phyloP scores from a whole-genome alignment of 805 yeast species.

The Suhomyces xylopsoci region DNA sequence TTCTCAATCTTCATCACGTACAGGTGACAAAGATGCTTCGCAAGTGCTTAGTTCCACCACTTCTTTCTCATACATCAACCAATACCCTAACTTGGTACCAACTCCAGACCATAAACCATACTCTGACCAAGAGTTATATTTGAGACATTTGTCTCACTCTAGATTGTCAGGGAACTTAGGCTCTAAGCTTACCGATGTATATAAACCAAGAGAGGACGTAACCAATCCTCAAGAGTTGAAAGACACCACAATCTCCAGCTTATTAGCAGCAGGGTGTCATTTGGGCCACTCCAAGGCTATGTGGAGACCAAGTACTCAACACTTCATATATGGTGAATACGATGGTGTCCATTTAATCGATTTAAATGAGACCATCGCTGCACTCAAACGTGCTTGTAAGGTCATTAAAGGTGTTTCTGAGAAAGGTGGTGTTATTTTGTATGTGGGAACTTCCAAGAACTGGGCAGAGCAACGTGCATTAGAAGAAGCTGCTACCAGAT shows the following conservation, averaged over 20 bases:
- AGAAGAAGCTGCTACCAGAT: slow-evolving; percentile 73
- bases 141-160: slow-evolving; percentile 68
- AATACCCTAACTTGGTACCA: slow-evolving; percentile 62
- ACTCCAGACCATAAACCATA: slow-evolving; percentile 64
- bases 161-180: slow-evolving; percentile 58
- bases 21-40: background rate
- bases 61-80: slow-evolving; percentile 24
- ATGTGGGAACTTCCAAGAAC: slow-evolving; percentile 80
- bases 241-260: slow-evolving; percentile 62
- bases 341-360: slow-evolving; percentile 91
- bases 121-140: slow-evolving; percentile 70
- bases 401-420: slow-evolving; percentile 81
- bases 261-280: slow-evolving; percentile 92
- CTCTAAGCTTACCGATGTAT: slow-evolving; percentile 58
- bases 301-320: slow-evolving; percentile 80
- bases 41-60: slow-evolving; percentile 30
- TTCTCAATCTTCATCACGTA: background rate
- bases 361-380: slow-evolving; percentile 73
- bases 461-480: slow-evolving; percentile 63
- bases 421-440: slow-evolving; percentile 81
- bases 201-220: slow-evolving; percentile 66
- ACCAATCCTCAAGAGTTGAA: slow-evolving; percentile 54
- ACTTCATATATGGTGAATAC: slow-evolving; percentile 82
- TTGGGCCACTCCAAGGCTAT: slow-evolving; percentile 84
- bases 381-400: slow-evolving; percentile 76